Evolutionary conservation across 306 rosid species (phyloP).

Genomic region (Glycine soja): DNA sequence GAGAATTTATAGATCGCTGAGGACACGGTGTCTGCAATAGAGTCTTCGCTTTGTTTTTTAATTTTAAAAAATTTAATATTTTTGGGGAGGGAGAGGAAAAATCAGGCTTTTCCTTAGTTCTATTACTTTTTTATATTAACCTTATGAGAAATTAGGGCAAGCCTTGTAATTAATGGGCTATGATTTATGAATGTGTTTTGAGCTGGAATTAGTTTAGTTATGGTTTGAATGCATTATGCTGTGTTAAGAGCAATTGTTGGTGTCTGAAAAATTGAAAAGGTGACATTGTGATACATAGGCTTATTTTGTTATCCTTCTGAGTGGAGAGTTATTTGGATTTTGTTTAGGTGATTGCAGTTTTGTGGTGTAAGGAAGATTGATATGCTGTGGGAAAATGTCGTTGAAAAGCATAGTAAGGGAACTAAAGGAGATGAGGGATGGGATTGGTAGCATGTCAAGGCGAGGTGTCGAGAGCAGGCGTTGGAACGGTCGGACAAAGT

Average conservation of each 20-base stretch:
- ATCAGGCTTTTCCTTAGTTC: constrained; percentile 31
- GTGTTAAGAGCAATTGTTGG: neutral
- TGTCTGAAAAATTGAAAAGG: constrained; percentile 7
- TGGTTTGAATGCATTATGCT: constrained; percentile 35
- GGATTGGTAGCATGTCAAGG: constrained; percentile 70
- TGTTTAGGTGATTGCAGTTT: constrained; percentile 46
- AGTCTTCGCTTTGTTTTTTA: neutral
- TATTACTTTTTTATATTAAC: constrained; percentile 13
- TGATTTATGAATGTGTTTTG: constrained; percentile 34
- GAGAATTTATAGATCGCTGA: constrained; percentile 35
- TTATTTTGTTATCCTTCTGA: neutral
- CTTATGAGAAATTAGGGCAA: neutral
- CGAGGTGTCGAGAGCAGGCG: constrained; percentile 66
- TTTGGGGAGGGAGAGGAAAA: neutral
- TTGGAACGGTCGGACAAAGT: constrained; percentile 65
- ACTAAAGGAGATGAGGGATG: constrained; percentile 76
- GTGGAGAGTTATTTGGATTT: constrained; percentile 4
- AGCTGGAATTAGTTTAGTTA: constrained; percentile 12
- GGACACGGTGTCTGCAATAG: neutral
- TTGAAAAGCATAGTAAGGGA: constrained; percentile 72
- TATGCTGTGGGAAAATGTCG: constrained; percentile 63
- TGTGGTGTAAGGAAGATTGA: constrained; percentile 51
- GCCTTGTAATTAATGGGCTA: neutral
- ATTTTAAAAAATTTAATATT: neutral
- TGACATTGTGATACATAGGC: constrained; percentile 5